A percentile compares a stretch with the other conserved stretches of the same genome.
Conservation (phyloP, 2,329 filamentous ascomycete species). For the Xylariaceae sp. region DNA sequence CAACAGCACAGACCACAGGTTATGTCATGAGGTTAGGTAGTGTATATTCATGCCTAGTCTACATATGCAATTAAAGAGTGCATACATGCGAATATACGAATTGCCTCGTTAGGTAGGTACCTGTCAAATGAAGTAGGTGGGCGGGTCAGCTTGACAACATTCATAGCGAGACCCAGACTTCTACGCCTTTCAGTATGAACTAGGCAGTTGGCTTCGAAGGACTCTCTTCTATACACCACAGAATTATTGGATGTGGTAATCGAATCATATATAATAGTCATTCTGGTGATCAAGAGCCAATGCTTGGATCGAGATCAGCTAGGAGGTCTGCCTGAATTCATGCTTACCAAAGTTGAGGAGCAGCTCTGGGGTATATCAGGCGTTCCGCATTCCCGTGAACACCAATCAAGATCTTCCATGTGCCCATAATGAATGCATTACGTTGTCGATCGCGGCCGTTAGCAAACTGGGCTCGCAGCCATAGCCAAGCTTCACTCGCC, state of each 20-base stretch:
- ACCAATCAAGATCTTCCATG: not conserved
- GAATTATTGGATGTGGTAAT: not conserved
- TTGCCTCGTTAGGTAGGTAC: no score
- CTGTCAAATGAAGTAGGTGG: no score
- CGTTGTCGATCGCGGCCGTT: slow-evolving; percentile 13
- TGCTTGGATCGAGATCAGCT: slow-evolving; percentile 3
- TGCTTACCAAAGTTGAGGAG: not conserved
- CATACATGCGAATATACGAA: no score
- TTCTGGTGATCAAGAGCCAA: not conserved
- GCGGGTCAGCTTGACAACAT: not conserved
- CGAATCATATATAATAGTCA: not conserved
- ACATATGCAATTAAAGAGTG: no score
- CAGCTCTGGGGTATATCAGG: not conserved
- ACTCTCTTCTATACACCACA: not conserved
- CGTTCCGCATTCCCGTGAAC: not conserved
- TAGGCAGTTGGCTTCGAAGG: not conserved
- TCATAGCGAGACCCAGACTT: not conserved
- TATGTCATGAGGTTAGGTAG: no score
- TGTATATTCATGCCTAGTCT: no score
- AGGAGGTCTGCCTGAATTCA: not conserved
- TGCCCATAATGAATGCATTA: slow-evolving; percentile 21
- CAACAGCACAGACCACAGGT: slow-evolving; percentile 4
- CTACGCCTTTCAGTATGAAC: not conserved
- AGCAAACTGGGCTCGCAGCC: slow-evolving; percentile 8
- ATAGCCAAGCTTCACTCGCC: slow-evolving; percentile 2